Base-by-base conservation (phyloP, 306 rosid species). In the Neltuma alba region DNA sequence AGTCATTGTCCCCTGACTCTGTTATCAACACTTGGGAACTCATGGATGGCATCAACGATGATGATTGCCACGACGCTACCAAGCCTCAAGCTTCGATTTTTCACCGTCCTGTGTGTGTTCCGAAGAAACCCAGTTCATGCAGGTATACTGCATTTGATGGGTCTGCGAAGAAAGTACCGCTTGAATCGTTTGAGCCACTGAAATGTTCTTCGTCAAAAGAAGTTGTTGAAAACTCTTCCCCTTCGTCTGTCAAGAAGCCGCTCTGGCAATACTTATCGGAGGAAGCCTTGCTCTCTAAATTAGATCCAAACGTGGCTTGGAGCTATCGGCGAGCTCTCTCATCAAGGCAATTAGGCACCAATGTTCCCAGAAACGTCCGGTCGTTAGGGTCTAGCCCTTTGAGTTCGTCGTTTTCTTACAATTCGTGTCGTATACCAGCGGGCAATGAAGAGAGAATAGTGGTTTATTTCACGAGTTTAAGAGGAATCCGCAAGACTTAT, bases 11-110 rank as follows among this genome's bases (percentile, higher is more conserved):
- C 42, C 98, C 97, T 0, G 95, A 91, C 82, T 93, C 98, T 14
- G 98, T 93, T 37, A 89, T 93, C 86, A 93, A 93, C 86, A 90
- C 95, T 33, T 93, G 98, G 97, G 98, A 93, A 73, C 97, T 93
- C 82, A 91, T 93, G 98, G 89, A 89, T 73, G 90, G 86, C 52
- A 80, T 87, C 78, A 85, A 86, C 10, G 75, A 79, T 5, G 72
- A 77, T 69, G 81, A 73, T 45, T 70, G 85, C 84, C 83, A 62
- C 16, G 42, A 27, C 52, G 38, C 11, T 31, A 3, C 37, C 70
- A 84, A 77, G 79, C 77, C 79, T 57, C 10, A 36, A 33, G 27
- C 76, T 30, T 71, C 85, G 34, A 77, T 79, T 72, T 76, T 61
- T 77, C 34, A 81, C 67, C 72, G 55, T 73, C 76, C 74, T 18